Percentiles rank a stretch among this genome's conserved stretches.
Conservation (phyloP, 805 yeast species). For the Kluyveromyces nonfermentans region DNA sequence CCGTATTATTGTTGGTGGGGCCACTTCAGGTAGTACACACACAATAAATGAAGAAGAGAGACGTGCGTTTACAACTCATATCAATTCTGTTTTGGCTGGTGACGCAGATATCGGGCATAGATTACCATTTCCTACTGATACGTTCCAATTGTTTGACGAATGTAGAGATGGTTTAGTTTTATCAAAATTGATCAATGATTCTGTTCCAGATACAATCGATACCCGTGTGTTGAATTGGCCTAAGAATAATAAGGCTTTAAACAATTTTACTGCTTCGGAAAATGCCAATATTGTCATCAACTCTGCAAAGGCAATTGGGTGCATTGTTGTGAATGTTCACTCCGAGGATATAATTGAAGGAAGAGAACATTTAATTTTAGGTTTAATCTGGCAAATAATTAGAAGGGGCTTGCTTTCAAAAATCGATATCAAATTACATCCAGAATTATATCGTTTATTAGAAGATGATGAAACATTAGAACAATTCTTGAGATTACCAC, state of each 20-base stretch:
- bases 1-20: conserved; percentile 74
- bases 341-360: conserved; percentile 94
- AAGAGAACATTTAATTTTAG: conserved; percentile 82
- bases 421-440: conserved; percentile 92
- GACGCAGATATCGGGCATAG: conserved; percentile 77
- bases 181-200: conserved; percentile 90
- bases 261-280: conserved; percentile 92
- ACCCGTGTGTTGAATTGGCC: conserved; percentile 93
- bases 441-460: conserved; percentile 86
- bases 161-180: conserved; percentile 90
- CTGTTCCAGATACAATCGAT: conserved; percentile 97
- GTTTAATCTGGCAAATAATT: conserved; percentile 94
- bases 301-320: conserved; percentile 98
- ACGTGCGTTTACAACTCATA: conserved; percentile 90
- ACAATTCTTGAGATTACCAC: conserved; percentile 92
- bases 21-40: conserved; percentile 87
- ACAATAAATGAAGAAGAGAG: conserved; percentile 97
- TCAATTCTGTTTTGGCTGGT: conserved; percentile 83
- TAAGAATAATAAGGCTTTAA: conserved; percentile 66
- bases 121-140: conserved; percentile 85
- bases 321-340: conserved; percentile 95
- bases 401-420: conserved; percentile 91
- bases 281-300: conserved; percentile 96
- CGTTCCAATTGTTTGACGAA: conserved; percentile 93
- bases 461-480: conserved; percentile 97